Base-by-base conservation (phyloP, 208 protist species). In the Trypanosoma theileri region DNA sequence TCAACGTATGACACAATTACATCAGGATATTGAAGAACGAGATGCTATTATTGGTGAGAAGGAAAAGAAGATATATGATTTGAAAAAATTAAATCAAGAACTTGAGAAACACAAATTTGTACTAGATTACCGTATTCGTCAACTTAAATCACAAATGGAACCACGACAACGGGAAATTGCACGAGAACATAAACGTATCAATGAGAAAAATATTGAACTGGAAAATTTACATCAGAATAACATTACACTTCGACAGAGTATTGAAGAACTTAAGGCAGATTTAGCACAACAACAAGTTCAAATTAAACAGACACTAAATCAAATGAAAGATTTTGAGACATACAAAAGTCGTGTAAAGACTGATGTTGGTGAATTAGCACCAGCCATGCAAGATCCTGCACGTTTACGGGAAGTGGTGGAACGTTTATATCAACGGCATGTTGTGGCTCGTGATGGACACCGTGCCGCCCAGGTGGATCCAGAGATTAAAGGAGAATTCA, bases 71-170 rank as follows among this genome's bases (percentile, higher is more conserved):
- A 98, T 99, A 56, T 98, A 98, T 82, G 92, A 97, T 28, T 85
- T 99, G 44, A 98, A 98, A 81, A 98, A 98, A 80, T 97, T 98
- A 67, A 99, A 99, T 77, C 97, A 99, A 77, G 96, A 99, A 80
- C 80, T 99, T 51, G 97, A 99, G 69, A 99, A 99, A 76, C 98
- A 98, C 87, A 98, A 98, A 73, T 99, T 98, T 81, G 98, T 99
- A 24, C 87, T 99, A 4, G 97, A 99, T 75, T 96, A 98, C 82
- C 98, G 98, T 76, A 99, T 99, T 71, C 94, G 95, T 19, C 95
- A 98, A 83, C 86, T 99, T 26, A 98, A 98, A 76, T 92, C 92
- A 66, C 97, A 99, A 84, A 99, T 98, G 67, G 96, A 98, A 81
- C 98, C 98, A 42, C 85, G 95, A 67, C 96, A 99, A 75, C 75